These are phyloP conservation scores for Beauveria sp. DNA, from an alignment of 2,329 filamentous ascomycete genomes.

Conservation along the genomic window DNA sequence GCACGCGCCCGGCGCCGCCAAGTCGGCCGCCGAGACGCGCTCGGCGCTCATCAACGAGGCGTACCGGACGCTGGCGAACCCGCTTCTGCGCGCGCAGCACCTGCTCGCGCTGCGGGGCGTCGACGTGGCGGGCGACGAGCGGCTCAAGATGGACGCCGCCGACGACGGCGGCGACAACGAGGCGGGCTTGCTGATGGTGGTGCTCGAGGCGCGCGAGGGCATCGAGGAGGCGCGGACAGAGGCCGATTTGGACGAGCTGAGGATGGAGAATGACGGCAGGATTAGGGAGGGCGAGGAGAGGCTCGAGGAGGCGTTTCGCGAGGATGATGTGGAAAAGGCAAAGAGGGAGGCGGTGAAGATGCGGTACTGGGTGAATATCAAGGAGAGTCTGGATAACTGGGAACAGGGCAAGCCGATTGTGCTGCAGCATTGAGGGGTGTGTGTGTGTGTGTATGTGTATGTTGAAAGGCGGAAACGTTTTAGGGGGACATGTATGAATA, in stretches of 20 bases:
- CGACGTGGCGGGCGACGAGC: constrained; percentile 74
- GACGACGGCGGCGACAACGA: constrained; percentile 37
- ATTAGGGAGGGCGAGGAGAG: constrained; percentile 54
- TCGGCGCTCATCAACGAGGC: constrained; percentile 85
- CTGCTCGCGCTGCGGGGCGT: constrained; percentile 66
- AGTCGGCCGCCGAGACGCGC: constrained; percentile 62
- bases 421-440: constrained; percentile 36
- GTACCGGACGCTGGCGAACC: constrained; percentile 74
- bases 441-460: too few relatives aligned
- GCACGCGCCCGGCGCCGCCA: constrained; percentile 40
- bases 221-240: constrained; percentile 66
- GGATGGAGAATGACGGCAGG: constrained; percentile 58
- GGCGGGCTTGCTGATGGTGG: constrained; percentile 63
- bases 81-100: constrained; percentile 82
- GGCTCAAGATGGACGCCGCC: constrained; percentile 43
- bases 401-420: constrained; percentile 63
- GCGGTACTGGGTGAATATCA: constrained; percentile 86
- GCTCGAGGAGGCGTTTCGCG: constrained; percentile 57
- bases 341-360: constrained; percentile 66
- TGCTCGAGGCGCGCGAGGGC: constrained; percentile 70
- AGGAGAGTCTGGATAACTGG: constrained; percentile 74
- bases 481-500: too few relatives aligned
- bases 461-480: too few relatives aligned
- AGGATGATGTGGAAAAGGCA: constrained; percentile 59
- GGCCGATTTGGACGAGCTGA: constrained; percentile 52